phyloP scores from a whole-genome alignment of 1,139 yeast genomes.

The Debaryomyces sp. region DNA sequence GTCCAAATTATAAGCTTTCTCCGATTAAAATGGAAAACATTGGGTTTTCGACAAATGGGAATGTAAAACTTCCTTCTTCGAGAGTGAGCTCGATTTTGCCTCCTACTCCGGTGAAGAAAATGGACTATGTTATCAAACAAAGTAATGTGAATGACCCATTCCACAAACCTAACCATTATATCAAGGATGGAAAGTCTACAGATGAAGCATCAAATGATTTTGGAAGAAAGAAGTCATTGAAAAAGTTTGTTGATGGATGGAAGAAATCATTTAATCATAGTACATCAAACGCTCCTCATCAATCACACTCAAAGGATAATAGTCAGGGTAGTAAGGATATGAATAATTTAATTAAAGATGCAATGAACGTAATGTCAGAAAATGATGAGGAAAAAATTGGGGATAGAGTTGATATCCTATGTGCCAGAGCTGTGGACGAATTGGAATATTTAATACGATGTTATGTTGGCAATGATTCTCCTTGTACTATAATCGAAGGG shows the following conservation, averaged over 20 bases:
- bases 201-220: conserved; percentile 19
- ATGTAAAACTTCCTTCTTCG: conserved; percentile 51
- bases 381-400: conserved; percentile 26
- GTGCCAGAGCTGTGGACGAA: conserved; percentile 81
- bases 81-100: conserved; percentile 54
- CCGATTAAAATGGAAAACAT: conserved; percentile 17
- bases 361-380: background rate
- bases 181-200: background rate
- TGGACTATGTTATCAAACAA: conserved; percentile 40
- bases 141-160: conserved; percentile 4
- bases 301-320: background rate
- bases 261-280: conserved; percentile 30
- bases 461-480: conserved; percentile 30
- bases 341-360: conserved; percentile 4
- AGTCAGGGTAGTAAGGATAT: background rate
- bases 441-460: conserved; percentile 50
- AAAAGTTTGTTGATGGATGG: conserved; percentile 47
- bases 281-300: background rate
- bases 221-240: conserved; percentile 40
- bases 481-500: conserved; percentile 25
- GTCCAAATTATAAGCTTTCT: conserved; percentile 28
- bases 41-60: conserved; percentile 57
- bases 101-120: conserved; percentile 68
- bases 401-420: conserved; percentile 66
- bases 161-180: background rate